phyloP scores from a whole-genome alignment of 306 rosid genomes.

The Fragaria vesca region DNA sequence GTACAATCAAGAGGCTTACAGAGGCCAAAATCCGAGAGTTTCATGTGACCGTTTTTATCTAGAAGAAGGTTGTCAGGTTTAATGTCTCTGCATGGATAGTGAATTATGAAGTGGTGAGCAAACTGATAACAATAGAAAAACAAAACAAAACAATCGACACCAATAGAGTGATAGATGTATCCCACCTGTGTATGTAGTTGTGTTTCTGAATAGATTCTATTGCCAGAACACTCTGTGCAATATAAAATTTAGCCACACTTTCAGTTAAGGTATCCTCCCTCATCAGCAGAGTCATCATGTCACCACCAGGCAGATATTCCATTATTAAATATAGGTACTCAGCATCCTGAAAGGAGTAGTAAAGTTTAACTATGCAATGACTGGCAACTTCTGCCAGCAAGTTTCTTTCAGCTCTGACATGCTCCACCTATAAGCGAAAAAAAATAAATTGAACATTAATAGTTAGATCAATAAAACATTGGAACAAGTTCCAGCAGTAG shows the following conservation, averaged over 20 bases:
- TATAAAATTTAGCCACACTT: constrained; percentile 80
- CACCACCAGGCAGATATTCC: constrained; percentile 99
- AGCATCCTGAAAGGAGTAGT: constrained; percentile 95
- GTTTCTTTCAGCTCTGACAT: constrained; percentile 97
- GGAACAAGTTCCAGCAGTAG: constrained; percentile 5
- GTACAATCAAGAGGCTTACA: constrained; percentile 95
- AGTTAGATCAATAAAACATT: constrained; percentile 1
- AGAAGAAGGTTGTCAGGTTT: constrained; percentile 95
- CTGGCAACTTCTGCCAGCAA: constrained; percentile 98
- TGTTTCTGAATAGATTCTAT: constrained; percentile 97
- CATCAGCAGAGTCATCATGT: constrained; percentile 92
- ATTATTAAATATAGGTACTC: constrained; percentile 88
- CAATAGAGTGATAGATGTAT: constrained; percentile 14
- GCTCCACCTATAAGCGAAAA: constrained; percentile 72
- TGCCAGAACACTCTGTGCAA: constrained; percentile 96
- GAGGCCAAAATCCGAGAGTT: constrained; percentile 98
- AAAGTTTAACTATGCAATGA: constrained; percentile 97
- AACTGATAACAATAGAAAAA: constrained; percentile 5
- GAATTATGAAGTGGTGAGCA: constrained; percentile 25
- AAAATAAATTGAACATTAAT: constrained; percentile 3
- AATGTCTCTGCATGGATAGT: constrained; percentile 70
- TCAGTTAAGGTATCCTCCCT: constrained; percentile 94
- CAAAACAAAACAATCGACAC: constrained; percentile 14
- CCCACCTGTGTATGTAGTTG: constrained; percentile 93
- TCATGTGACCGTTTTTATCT: constrained; percentile 96